Conservation (phyloP, 345 rosid genomes). For the Hypericum perforatum region DNA sequence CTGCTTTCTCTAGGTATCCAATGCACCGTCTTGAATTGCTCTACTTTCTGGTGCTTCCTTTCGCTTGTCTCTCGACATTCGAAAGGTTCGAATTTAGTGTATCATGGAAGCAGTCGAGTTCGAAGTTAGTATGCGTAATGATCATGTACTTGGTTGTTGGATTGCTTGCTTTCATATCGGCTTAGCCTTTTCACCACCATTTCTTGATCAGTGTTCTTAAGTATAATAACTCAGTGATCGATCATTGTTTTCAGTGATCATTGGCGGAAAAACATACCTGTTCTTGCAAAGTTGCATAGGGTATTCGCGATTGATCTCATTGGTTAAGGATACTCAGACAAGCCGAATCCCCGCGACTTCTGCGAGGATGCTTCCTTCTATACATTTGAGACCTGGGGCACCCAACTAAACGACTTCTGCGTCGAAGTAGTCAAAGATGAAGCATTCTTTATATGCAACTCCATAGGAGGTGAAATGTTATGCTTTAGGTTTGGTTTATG, state of each 20-base stretch:
- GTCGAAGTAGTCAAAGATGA: conserved; percentile 57
- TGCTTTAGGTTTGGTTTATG: background rate
- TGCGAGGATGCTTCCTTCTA: conserved; percentile 45
- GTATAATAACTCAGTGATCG: background rate
- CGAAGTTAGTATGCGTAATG: no score
- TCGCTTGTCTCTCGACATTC: background rate
- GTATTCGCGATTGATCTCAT: conserved; percentile 80
- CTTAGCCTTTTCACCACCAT: background rate
- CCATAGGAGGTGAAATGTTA: conserved; percentile 65
- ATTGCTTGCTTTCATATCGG: background rate
- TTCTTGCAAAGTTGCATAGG: conserved; percentile 64
- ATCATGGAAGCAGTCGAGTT: no score
- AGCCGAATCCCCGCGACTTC: conserved; percentile 69
- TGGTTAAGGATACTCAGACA: conserved; percentile 87
- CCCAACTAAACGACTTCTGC: conserved; percentile 71
- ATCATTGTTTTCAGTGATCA: conserved; percentile 45
- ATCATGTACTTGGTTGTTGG: no score
- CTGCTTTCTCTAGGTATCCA: conserved; percentile 44
- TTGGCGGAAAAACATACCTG: conserved; percentile 75
- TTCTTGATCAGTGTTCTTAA: background rate
- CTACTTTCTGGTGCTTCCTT: conserved; percentile 7
- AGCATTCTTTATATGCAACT: conserved; percentile 83
- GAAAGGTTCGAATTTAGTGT: background rate
- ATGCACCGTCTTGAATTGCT: conserved; percentile 12
- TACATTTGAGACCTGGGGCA: conserved; percentile 83